Base-by-base conservation (phyloP, 1,284 basidiomycete genomes). In the Sparassis latifolia region DNA sequence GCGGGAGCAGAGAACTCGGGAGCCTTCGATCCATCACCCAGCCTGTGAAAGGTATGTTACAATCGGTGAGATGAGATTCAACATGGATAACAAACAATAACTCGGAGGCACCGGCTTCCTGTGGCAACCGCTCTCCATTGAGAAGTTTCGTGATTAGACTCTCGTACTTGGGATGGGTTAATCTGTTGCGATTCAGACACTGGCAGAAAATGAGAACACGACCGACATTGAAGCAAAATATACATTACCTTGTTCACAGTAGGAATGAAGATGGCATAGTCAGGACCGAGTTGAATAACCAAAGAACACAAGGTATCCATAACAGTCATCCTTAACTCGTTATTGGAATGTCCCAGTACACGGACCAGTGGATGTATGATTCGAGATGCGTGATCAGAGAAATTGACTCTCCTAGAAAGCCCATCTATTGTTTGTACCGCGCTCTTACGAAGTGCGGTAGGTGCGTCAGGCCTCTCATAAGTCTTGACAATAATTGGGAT, bases 361-460 rank as follows among this genome's bases (percentile, higher is more conserved):
- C 97, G 82, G 39, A 95, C 88, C 10, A 99, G 77, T 2, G 97
- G 96, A 63, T 98, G 97, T 29, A 99, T 92, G 62, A 99, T 97
- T 44, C 96, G 82, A 20, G 94, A 97, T 5, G 96, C 94, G 62
- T 99, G 95, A 64, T 99, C 97, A n/a, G 92, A 95, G 65, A 99
- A 97, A 70, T 99, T 98, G 61, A 99, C 93, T 56, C 96, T 85
- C 57, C 88, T 81, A 10, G 93, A 94, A 20, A 99, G 73, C 32
- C 91, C 89, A 42, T 94, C 94, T 20, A 98, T 90, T 0, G 93
- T 96, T 55, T 90, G 82, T 45, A 99, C 89, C 0, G 96, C 95
- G 44, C 86, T 82, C 67, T 92, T 93, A 42, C 96, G 85, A 44
- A 99, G 72, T 32, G 81, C 72, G 1, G 81, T 78, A 2, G 86